Conservation (phyloP, 2,329 filamentous ascomycete species). For the Aspergillus sp. region DNA sequence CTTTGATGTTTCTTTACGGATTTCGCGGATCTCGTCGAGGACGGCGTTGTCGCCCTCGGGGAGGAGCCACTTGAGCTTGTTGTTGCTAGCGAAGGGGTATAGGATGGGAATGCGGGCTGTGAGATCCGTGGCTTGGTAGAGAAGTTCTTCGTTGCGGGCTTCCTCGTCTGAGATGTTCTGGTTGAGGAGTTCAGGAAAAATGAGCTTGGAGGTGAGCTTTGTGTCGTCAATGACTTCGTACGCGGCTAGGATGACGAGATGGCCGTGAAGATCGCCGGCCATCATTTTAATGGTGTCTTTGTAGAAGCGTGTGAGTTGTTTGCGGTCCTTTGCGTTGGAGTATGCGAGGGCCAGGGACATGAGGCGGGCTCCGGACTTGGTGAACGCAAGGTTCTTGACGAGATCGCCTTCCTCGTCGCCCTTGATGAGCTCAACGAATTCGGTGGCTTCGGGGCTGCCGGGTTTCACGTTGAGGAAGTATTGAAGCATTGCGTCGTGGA, state of each 20-base stretch:
- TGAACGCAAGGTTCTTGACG: slow-evolving; percentile 95
- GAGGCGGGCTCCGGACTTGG: slow-evolving; percentile 79
- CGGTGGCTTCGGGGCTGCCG: slow-evolving; percentile 77
- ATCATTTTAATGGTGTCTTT: slow-evolving; percentile 86
- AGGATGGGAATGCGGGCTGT: slow-evolving; percentile 66
- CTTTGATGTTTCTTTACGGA: slow-evolving; percentile 84
- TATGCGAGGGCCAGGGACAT: slow-evolving; percentile 80
- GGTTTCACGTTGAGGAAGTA: slow-evolving; percentile 81
- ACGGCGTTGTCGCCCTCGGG: slow-evolving; percentile 65
- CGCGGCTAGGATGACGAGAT: slow-evolving; percentile 78
- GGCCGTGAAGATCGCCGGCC: slow-evolving; percentile 75
- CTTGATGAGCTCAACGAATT: slow-evolving; percentile 88
- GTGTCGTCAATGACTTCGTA: slow-evolving; percentile 96
- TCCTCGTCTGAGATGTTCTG: slow-evolving; percentile 52
- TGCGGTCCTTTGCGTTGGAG: slow-evolving; percentile 88
- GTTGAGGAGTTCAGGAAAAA: slow-evolving; percentile 82
- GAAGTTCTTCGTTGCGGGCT: slow-evolving; percentile 44
- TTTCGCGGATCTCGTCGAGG: slow-evolving; percentile 73
- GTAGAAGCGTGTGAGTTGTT: slow-evolving; percentile 82
- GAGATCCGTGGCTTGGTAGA: slow-evolving; percentile 45
- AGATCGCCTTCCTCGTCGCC: slow-evolving; percentile 88
- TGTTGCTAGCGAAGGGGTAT: slow-evolving; percentile 72
- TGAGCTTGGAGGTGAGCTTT: slow-evolving; percentile 77
- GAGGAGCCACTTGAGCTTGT: slow-evolving; percentile 62
- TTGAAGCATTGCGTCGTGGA: slow-evolving; percentile 97